phyloP scores from a whole-genome alignment of 139 green algal species.

The Chlorella sp. region DNA sequence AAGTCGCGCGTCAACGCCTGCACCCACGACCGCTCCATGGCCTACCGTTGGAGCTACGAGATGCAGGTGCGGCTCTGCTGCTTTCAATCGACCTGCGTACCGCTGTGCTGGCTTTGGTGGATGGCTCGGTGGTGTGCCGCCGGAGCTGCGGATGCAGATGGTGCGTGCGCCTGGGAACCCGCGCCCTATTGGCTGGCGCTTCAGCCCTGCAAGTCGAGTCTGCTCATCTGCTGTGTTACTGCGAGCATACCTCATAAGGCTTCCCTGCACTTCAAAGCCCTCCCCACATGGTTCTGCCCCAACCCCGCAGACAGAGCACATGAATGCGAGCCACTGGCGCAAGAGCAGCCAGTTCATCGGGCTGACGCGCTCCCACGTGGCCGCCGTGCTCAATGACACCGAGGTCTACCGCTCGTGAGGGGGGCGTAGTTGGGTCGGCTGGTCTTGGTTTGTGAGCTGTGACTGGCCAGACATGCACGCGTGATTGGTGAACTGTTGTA shows the following conservation, averaged over 20 bases:
- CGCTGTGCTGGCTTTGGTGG: not conserved
- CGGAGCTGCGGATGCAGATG: no score
- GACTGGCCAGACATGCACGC: no score
- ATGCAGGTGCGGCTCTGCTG: not conserved
- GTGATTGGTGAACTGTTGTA: no score
- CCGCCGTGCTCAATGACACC: constrained; percentile 29
- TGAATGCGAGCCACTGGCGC: constrained; percentile 22
- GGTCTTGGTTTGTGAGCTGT: not conserved
- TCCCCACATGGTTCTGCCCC: no score
- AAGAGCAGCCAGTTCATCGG: constrained; percentile 42
- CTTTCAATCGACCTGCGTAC: not conserved
- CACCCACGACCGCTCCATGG: not conserved
- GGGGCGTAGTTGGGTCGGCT: not conserved
- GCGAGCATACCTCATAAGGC: no score
- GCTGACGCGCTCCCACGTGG: constrained; percentile 25
- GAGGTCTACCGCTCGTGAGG: constrained; percentile 33
- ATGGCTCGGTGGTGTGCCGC: no score
- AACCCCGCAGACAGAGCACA: not conserved
- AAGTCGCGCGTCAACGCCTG: constrained; percentile 16
- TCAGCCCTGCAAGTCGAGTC: no score
- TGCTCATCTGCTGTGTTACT: no score
- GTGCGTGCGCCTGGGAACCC: no score
- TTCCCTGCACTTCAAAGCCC: no score
- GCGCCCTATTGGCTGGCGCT: no score
- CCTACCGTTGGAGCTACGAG: constrained; percentile 13